phyloP scores from a whole-genome alignment of 2,329 filamentous ascomycete species.

The Colletotrichum gloeosporioides region DNA sequence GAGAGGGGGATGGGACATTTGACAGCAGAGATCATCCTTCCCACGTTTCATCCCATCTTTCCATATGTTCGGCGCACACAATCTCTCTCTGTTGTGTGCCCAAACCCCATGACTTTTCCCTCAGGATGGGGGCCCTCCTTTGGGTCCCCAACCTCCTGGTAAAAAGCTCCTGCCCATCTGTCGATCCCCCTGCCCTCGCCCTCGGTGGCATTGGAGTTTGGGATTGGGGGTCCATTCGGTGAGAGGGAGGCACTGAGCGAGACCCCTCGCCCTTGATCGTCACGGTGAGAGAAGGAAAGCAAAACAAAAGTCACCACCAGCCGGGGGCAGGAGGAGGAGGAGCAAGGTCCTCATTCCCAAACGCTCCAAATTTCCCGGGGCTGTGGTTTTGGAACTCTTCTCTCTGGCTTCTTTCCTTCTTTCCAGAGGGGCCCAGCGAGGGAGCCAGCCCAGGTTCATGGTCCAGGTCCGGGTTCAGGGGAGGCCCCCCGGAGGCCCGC shows the following conservation, averaged over 20 bases:
- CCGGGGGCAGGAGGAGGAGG: not conserved
- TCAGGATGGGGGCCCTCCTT: not conserved
- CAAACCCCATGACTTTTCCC: not conserved
- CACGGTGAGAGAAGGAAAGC: not conserved
- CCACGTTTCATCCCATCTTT: conserved; percentile 13
- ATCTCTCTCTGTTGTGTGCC: not conserved
- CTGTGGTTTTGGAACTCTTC: conserved; percentile 13
- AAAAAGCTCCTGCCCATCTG: not conserved
- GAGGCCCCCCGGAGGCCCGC: not conserved
- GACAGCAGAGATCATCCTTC: conserved; percentile 5
- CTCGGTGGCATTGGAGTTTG: not conserved
- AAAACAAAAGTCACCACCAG: not conserved
- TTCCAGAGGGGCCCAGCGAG: not conserved
- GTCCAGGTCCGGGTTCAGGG: not conserved
- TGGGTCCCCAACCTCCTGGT: conserved; percentile 4
- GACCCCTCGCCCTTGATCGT: not conserved
- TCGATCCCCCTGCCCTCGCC: not conserved
- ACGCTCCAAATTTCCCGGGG: conserved; percentile 20
- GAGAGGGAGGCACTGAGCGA: not conserved
- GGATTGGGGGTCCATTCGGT: not conserved
- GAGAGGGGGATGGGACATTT: not conserved
- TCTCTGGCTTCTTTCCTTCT: not conserved
- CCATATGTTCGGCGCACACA: not conserved
- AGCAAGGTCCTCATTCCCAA: conserved; percentile 6
- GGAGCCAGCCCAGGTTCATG: not conserved